Percentiles rank a stretch among this genome's conserved stretches.
These are phyloP conservation scores for Xylariaceae sp. DNA, from an alignment of 2,329 filamentous ascomycete genomes.

Conservation along the genomic window DNA sequence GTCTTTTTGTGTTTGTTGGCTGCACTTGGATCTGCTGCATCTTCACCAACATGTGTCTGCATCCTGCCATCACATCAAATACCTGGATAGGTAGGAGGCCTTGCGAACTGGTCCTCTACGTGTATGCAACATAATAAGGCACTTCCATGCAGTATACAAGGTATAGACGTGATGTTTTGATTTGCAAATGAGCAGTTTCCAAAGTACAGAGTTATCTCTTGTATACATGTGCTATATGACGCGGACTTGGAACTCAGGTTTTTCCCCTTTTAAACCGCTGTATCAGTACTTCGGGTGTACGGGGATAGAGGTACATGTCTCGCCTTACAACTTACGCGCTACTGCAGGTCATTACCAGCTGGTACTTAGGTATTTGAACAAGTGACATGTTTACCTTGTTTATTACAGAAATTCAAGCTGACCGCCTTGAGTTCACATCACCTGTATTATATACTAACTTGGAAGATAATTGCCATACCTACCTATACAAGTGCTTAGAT, in stretches of 20 bases:
- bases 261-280: too few species aligned
- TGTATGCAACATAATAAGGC: not conserved
- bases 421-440: constrained; percentile 19
- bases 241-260: too few species aligned
- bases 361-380: constrained; percentile 4
- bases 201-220: too few species aligned
- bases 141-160: not conserved
- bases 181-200: too few species aligned
- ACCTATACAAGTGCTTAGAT: not conserved
- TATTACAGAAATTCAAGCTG: constrained; percentile 26
- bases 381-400: too few species aligned
- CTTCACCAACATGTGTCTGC: constrained; percentile 1
- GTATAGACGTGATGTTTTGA: not conserved
- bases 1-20: not conserved
- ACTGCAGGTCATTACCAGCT: constrained; percentile 31
- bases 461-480: not conserved
- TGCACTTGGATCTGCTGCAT: constrained; percentile 3
- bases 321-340: constrained; percentile 16
- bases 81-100: not conserved
- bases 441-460: constrained; percentile 11
- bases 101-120: not conserved
- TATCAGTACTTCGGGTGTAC: not conserved
- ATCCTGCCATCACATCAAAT: not conserved
- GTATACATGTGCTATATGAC: too few species aligned
- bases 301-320: not conserved